Percentiles rank a stretch among this genome's conserved stretches.
These are phyloP conservation scores for Dothideomycetes sp. DNA, from an alignment of 2,329 filamentous ascomycete species.

Conservation along the genomic window DNA sequence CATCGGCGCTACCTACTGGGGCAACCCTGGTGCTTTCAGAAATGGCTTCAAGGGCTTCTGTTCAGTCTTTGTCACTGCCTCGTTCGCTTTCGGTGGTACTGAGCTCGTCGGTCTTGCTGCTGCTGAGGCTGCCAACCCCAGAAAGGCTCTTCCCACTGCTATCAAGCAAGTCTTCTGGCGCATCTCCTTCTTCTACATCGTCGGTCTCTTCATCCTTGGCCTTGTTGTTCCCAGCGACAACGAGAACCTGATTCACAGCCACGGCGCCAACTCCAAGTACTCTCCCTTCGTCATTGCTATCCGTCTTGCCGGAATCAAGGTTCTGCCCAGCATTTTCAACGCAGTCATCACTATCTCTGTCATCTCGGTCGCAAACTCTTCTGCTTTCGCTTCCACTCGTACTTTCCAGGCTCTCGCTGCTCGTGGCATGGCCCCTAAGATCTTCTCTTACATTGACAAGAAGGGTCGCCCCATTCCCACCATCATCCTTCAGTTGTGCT, in stretches of 20 bases:
- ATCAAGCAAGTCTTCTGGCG: constrained; percentile 20
- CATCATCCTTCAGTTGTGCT: constrained; percentile 53
- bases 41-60: constrained; percentile 58
- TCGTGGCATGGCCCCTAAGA: constrained; percentile 59
- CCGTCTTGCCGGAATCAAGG: constrained; percentile 47
- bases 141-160: constrained; percentile 29
- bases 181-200: constrained; percentile 19
- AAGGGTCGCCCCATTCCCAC: constrained; percentile 69
- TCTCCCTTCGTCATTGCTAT: constrained; percentile 59
- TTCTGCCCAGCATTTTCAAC: constrained; percentile 55
- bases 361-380: constrained; percentile 47
- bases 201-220: constrained; percentile 19
- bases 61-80: constrained; percentile 55
- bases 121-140: constrained; percentile 40
- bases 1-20: constrained; percentile 48
- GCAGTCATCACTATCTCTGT: constrained; percentile 52
- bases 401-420: constrained; percentile 40
- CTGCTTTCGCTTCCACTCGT: constrained; percentile 47
- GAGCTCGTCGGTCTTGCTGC: constrained; percentile 45
- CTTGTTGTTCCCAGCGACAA: constrained; percentile 19
- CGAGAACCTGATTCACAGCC: constrained; percentile 24
- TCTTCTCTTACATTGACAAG: constrained; percentile 73
- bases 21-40: constrained; percentile 30
- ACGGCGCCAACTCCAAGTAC: constrained; percentile 31
- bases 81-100: constrained; percentile 54